A percentile compares a stretch with the other conserved stretches of the same genome.
phyloP scores from a whole-genome alignment of 176 grass and related monocot species.

The Microstegium vimineum region DNA sequence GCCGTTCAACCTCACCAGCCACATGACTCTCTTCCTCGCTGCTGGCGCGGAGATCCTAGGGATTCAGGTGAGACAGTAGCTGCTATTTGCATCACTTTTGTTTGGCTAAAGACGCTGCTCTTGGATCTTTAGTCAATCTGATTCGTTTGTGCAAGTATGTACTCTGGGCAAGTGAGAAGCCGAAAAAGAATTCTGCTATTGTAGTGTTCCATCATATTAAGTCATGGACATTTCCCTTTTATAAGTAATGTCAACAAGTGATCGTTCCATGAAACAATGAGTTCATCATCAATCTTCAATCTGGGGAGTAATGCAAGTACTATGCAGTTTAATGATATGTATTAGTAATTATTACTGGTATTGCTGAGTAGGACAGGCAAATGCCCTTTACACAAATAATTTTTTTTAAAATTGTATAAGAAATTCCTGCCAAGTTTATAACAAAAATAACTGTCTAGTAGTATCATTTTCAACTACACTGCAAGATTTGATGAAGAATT shows the following conservation, averaged over 20 bases:
- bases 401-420: background rate
- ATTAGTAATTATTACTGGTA: background rate
- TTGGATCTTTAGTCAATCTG: background rate
- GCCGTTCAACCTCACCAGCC: slow-evolving; percentile 91
- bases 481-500: background rate
- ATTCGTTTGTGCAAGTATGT: background rate
- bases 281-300: background rate
- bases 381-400: background rate
- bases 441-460: background rate
- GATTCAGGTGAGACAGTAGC: slow-evolving; percentile 52
- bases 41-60: slow-evolving; percentile 65
- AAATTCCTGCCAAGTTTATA: background rate
- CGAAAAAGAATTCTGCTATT: background rate
- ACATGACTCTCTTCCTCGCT: slow-evolving; percentile 84
- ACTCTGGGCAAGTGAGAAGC: background rate
- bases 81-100: background rate
- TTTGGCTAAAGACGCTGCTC: background rate
- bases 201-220: background rate
- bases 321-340: background rate
- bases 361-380: background rate
- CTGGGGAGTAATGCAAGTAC: background rate
- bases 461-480: background rate
- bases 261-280: background rate
- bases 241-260: background rate
- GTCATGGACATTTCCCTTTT: background rate